Base-by-base conservation (phyloP, 768 basidiomycete species). In the Leccinum incarnatum region DNA sequence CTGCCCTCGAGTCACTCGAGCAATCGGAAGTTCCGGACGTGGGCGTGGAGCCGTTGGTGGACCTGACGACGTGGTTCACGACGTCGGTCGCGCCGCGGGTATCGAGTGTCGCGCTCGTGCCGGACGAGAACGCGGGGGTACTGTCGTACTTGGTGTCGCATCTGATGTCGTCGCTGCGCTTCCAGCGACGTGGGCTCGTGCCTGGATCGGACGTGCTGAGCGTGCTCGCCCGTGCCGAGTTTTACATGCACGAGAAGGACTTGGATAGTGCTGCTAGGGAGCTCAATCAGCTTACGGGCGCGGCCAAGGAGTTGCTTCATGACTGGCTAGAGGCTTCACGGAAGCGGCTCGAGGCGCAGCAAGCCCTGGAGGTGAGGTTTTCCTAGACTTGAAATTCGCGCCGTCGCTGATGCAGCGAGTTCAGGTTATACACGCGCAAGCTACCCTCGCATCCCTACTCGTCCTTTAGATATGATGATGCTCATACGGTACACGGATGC, bases 301-400 rank as follows among this genome's bases (percentile, higher is more conserved):
- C 89, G 58, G 89, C 89, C 15, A 89, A 87, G 73, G 70, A 81
- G 54, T 69, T 96, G 47, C 66, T 91, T 54, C 76, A 79, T 36
- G 96, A 98, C 74, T 99, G 96, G 97, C 76, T 99, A 42, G 85
- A 87, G 65, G 94, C 93, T 65, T 95, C 95, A 10, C 80, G 96
- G 63, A 80, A 83, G 69, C 81, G 95, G 70, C 73, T 99, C 60
- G 93, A 97, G 75, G 94, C 97, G 32, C 81, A 91, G 71, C 96
- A 98, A 73, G 92, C 94, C 45, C 73, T 99, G 64, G 89, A 95
- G 79, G 93, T 92, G 65, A 56, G 65, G 1, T 32, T 55, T 36
- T 12, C 15, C 30, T 3, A 15, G 49, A 29, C 21, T 17, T 15
- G 3, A 15, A 3, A 30, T 19, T 19, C 19, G 12, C 21, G 12